Conservation (phyloP, 2,329 filamentous ascomycete genomes). For the Cladosporium sphaerospermum region DNA sequence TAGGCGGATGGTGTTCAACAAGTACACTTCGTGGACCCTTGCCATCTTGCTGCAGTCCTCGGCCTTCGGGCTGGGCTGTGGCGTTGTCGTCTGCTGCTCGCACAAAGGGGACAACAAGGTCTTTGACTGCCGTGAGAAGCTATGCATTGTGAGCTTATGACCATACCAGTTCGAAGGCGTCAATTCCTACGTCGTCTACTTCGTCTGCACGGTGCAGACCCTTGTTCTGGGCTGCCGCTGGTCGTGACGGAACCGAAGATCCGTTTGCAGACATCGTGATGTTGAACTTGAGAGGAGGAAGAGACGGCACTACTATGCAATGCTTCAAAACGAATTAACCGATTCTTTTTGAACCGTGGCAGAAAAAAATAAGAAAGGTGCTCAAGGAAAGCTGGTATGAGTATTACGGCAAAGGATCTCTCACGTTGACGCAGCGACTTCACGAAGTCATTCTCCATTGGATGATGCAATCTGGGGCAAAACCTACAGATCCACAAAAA, state of each 20-base stretch:
- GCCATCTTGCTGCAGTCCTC: conserved; percentile 57
- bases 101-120: conserved; percentile 65
- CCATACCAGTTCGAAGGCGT: not conserved
- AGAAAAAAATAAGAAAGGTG: too few species aligned
- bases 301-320: too few species aligned
- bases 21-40: conserved; percentile 43
- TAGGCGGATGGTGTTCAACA: conserved; percentile 40
- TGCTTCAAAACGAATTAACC: too few species aligned
- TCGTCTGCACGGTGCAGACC: conserved; percentile 29
- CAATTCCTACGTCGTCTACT: conserved; percentile 28
- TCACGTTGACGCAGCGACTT: too few species aligned
- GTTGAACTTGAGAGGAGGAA: too few species aligned
- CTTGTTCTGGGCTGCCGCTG: conserved; percentile 13
- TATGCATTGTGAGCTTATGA: conserved; percentile 30
- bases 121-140: conserved; percentile 63
- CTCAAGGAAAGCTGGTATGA: too few species aligned
- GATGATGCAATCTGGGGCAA: too few species aligned
- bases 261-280: conserved; percentile 22
- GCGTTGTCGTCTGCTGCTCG: conserved; percentile 61
- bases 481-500: too few species aligned
- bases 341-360: too few species aligned
- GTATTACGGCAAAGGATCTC: too few species aligned
- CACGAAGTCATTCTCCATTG: too few species aligned
- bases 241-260: conserved; percentile 15
- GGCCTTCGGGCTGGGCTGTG: conserved; percentile 48